These are phyloP conservation scores for Thelonectria discophora DNA, from an alignment of 2,329 filamentous ascomycete species.

Conservation along the genomic window DNA sequence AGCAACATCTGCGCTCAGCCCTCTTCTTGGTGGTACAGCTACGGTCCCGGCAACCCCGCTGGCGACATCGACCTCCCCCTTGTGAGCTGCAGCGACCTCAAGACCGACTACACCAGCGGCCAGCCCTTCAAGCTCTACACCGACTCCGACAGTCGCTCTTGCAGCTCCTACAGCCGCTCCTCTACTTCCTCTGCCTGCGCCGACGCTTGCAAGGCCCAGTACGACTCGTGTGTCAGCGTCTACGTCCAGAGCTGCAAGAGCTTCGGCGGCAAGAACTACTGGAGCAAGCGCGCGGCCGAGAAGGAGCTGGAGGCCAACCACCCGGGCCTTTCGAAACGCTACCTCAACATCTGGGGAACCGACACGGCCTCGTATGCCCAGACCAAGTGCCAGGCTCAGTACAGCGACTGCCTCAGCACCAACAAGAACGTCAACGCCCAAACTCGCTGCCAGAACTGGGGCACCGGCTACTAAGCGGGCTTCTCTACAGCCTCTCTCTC, in stretches of 20 bases:
- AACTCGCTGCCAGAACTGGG: slow-evolving; percentile 53
- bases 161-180: slow-evolving; percentile 54
- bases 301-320: slow-evolving; percentile 6
- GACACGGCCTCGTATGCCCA: slow-evolving; percentile 45
- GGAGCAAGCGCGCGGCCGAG: slow-evolving; percentile 40
- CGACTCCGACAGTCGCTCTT: slow-evolving; percentile 52
- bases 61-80: slow-evolving; percentile 62
- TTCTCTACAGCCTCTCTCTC: neutral
- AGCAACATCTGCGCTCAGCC: slow-evolving; percentile 64
- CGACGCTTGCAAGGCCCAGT: slow-evolving; percentile 64
- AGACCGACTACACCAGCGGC: slow-evolving; percentile 48
- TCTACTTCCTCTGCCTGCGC: slow-evolving; percentile 54
- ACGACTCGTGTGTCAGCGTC: slow-evolving; percentile 55
- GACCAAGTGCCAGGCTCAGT: slow-evolving; percentile 59
- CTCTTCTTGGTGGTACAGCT: slow-evolving; percentile 67
- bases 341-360: slow-evolving; percentile 42
- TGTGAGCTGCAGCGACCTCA: slow-evolving; percentile 63
- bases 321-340: slow-evolving; percentile 39
- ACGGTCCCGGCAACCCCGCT: slow-evolving; percentile 69
- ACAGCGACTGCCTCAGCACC: slow-evolving; percentile 55
- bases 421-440: slow-evolving; percentile 52
- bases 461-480: slow-evolving; percentile 34
- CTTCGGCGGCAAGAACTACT: slow-evolving; percentile 40
- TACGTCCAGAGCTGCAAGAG: slow-evolving; percentile 60
- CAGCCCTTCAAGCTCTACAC: slow-evolving; percentile 64